A percentile compares a stretch with the other conserved stretches of the same genome.
Evolutionary conservation across 2,329 filamentous ascomycete species (phyloP).

Genomic region (Sclerotinia spermophila): DNA sequence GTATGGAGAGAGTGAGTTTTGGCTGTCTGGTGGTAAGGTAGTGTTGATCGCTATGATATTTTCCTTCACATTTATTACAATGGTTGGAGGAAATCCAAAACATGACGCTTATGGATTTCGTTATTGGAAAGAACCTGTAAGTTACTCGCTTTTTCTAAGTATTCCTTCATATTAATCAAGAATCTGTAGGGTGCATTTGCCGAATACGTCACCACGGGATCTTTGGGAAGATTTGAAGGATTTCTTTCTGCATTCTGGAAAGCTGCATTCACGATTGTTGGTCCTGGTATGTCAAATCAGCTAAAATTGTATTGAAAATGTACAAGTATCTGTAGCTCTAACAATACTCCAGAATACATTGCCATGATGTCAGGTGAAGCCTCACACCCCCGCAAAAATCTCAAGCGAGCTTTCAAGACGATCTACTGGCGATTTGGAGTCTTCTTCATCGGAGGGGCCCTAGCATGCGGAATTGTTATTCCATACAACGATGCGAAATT

Average conservation of each 20-base stretch:
- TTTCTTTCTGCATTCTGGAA: conserved; percentile 54
- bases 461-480: conserved; percentile 63
- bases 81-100: conserved; percentile 68
- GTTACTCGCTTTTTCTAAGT: not conserved
- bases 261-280: conserved; percentile 44
- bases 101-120: conserved; percentile 67
- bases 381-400: conserved; percentile 57
- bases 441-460: conserved; percentile 67
- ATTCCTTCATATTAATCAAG: not conserved
- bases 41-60: conserved; percentile 46
- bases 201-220: conserved; percentile 58
- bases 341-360: conserved; percentile 45
- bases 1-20: conserved; percentile 72
- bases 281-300: conserved; percentile 44
- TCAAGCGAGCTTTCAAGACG: conserved; percentile 68
- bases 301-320: not conserved
- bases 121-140: conserved; percentile 55
- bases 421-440: conserved; percentile 68
- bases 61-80: conserved; percentile 70
- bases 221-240: conserved; percentile 64
- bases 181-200: conserved; percentile 56
- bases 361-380: conserved; percentile 67
- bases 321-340: not conserved
- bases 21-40: conserved; percentile 45
- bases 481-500: conserved; percentile 60